A percentile compares a stretch with the other conserved stretches of the same genome.
Conservation (phyloP, 2,329 filamentous ascomycete species). For the Claviceps africana region DNA sequence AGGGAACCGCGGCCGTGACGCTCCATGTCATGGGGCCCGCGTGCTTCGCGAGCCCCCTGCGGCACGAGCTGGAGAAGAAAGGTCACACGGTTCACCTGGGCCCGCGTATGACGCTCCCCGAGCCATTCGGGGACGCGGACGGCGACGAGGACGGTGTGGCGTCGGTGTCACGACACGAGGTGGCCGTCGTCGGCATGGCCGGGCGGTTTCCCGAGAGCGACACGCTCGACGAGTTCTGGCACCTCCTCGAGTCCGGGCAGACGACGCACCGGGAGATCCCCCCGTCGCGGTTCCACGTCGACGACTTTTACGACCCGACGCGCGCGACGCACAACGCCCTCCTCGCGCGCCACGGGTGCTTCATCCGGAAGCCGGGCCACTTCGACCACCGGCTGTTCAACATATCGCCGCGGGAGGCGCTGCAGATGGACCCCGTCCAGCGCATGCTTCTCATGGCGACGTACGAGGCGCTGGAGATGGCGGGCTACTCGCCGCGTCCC, state of each 20-base stretch:
- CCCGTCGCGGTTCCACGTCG: not conserved
- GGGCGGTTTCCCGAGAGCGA: not conserved
- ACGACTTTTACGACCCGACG: not conserved
- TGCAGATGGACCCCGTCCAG: conserved; percentile 63
- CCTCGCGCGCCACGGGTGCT: conserved; percentile 40
- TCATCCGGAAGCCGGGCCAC: conserved; percentile 52
- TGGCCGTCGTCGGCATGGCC: not conserved
- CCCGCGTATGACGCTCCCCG: not conserved
- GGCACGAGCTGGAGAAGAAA: not conserved
- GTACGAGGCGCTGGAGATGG: conserved; percentile 69
- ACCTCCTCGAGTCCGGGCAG: not conserved
- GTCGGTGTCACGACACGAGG: not conserved
- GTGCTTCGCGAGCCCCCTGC: not conserved
- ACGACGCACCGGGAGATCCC: not conserved
- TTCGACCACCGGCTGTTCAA: conserved; percentile 74
- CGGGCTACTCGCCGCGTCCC: conserved; percentile 11
- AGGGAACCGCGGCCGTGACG: not conserved
- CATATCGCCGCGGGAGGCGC: conserved; percentile 66
- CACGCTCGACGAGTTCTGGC: not conserved
- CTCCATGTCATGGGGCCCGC: not conserved
- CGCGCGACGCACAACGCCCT: not conserved
- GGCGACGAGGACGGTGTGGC: not conserved
- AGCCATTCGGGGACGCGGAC: not conserved
- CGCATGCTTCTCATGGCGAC: conserved; percentile 59
- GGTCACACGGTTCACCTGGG: not conserved